A percentile compares a stretch with the other conserved stretches of the same genome.
Evolutionary conservation across 768 basidiomycete species (phyloP).

Genomic region (Trametes coccinea): DNA sequence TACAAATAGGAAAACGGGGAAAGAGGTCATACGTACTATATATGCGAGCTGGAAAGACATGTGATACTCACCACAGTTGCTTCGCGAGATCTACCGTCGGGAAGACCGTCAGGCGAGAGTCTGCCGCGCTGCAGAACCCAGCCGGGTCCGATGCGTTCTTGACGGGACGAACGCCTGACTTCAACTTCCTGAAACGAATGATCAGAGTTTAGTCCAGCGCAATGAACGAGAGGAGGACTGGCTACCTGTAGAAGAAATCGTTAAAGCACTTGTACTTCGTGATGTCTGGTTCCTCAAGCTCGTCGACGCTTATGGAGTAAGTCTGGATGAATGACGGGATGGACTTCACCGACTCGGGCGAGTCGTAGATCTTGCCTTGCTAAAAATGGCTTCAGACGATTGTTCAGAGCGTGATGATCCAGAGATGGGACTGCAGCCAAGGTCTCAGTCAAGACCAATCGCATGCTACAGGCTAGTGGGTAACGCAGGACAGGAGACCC

Average conservation of each 20-base stretch:
- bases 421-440: no score
- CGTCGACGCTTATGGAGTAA: constrained; percentile 53
- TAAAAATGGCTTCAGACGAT: constrained; percentile 13
- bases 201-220: no score
- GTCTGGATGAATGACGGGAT: constrained; percentile 59
- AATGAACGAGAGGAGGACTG: neutral
- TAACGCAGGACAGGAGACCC: no score
- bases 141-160: constrained; percentile 51
- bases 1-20: no score
- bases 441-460: no score
- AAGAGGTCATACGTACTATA: no score
- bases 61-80: constrained; percentile 59
- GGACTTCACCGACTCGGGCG: constrained; percentile 48
- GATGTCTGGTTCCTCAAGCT: constrained; percentile 66
- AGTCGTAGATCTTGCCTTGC: constrained; percentile 61
- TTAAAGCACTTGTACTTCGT: constrained; percentile 70
- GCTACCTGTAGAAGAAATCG: constrained; percentile 69
- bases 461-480: no score
- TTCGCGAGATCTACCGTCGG: constrained; percentile 55
- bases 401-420: no score
- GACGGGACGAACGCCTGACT: constrained; percentile 60
- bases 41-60: no score
- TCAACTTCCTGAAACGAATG: constrained; percentile 47
- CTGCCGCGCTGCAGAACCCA: constrained; percentile 66
- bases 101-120: constrained; percentile 74